Base-by-base conservation (phyloP, 306 rosid species). In the Vigna mungo region DNA sequence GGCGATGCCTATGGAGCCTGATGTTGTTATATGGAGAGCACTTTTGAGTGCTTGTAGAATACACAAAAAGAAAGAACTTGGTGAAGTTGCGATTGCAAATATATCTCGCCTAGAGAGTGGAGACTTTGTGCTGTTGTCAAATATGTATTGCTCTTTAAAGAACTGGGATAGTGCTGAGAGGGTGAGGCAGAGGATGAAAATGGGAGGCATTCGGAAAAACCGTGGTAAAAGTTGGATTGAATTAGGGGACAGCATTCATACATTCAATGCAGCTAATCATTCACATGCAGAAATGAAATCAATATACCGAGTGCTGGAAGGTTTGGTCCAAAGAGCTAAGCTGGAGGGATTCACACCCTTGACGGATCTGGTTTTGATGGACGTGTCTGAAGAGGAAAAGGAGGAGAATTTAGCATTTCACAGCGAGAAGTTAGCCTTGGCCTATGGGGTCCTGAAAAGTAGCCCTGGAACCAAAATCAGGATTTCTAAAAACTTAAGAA, bases 321-420 rank as follows among this genome's bases (percentile, higher is more conserved):
- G 90, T 39, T 88, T 91, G 83, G 55, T 80, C 46, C 80, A 71
- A 54, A 80, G 83, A 79, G 82, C 88, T 55, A 85, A 83, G 81
- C 21, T 69, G 64, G 89, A 80, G 78, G 94, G 97, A 7, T 88
- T 89, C 80, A 71, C 16, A 23, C 86, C 91, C 68, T 79, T 82
- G 85, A 89, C 91, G 0, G 97, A 86, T 47, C 78, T 91, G 41
- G 94, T 91, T 80, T 80, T 89, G 78, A 89, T 91, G 94, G 97
- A 89, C 84, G 92, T 89, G 59, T 89, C 94, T 25, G 92, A 86
- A 77, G 97, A 91, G 86, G 92, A 91, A 78, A 89, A 86, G 80
- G 94, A 88, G 80, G 92, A 79, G 77, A 91, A 86, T 75, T 82
- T 91, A 54, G 73, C 13, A 39, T 84, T 75, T 61, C 85, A 76